Percentiles rank a stretch among this genome's conserved stretches.
phyloP scores from a whole-genome alignment of 148 eudicot genomes.

The Agrostemma githago region DNA sequence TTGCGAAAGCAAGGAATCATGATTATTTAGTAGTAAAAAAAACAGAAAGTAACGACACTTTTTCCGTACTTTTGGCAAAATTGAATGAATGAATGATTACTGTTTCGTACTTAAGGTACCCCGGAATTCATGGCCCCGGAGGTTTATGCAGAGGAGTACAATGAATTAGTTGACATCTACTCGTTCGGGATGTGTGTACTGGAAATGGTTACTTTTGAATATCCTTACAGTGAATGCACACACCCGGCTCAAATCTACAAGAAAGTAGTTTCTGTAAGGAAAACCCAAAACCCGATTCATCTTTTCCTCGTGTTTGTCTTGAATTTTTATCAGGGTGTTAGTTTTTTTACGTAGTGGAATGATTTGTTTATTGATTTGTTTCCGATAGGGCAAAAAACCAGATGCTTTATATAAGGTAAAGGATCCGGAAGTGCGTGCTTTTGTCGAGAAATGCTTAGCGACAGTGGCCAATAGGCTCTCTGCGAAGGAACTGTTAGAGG shows the following conservation, averaged over 20 bases:
- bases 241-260: slow-evolving; percentile 37
- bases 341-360: neutral
- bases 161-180: slow-evolving; percentile 39
- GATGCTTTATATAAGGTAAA: slow-evolving; percentile 35
- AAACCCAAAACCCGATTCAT: neutral
- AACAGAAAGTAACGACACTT: slow-evolving; percentile 3
- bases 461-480: slow-evolving; percentile 30
- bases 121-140: slow-evolving; percentile 41
- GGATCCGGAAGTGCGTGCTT: slow-evolving; percentile 29
- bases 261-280: slow-evolving; percentile 38
- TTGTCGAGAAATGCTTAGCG: slow-evolving; percentile 41
- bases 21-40: neutral
- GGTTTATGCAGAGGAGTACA: slow-evolving; percentile 38
- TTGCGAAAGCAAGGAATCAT: slow-evolving; percentile 18
- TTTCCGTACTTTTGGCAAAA: slow-evolving; percentile 7
- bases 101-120: slow-evolving; percentile 28
- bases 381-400: slow-evolving; percentile 37
- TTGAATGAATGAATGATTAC: neutral
- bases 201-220: slow-evolving; percentile 39
- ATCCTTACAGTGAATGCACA: slow-evolving; percentile 37
- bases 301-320: neutral
- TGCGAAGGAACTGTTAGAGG: slow-evolving; percentile 36
- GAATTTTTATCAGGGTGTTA: slow-evolving; percentile 1
- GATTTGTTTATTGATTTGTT: neutral
- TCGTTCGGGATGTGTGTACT: slow-evolving; percentile 39